Base-by-base conservation (phyloP, 2,329 filamentous ascomycete species). In the Beauveria sp. region DNA sequence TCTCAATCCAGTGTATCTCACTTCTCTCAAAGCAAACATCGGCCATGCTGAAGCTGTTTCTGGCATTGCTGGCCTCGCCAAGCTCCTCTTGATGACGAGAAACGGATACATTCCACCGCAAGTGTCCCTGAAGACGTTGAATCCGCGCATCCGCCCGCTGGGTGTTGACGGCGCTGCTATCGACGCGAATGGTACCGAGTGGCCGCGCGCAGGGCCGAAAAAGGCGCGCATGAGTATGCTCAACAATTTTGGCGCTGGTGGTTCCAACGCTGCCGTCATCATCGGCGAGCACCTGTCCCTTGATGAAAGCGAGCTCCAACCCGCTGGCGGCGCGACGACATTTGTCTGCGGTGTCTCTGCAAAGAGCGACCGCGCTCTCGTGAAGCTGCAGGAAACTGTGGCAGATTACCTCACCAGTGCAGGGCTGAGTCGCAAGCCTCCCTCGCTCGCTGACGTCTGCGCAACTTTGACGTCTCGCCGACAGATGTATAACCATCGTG, bases 1-100 rank as follows among this genome's bases (percentile, higher is more conserved):
- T 83, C 0, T 77, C 77, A 68, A 74, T 31, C 70, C 74, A 0
- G 68, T 81, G 6, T 69, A 76, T 54, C 65, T 71, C 1, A 62
- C 64, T 10, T 68, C 69, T 3, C 55, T 69, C 28, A 71, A 70
- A 54, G 66, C 61, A 6, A 67, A 67, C 31, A 66, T 71, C 31
- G 69, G 69, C 16, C 69, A 68, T 45, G 62, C 63, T 1, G 69
- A 69, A 53, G 66, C 67, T 14, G 66, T 67, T 26, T 70, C 71
- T 7, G 70, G 70, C 4, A 60, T 66, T 6, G 68, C 67, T 0
- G 67, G 66, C 1, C 31, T 72, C 6, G 58, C 64, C 20, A 72
- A 72, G 48, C 60, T 69, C 5, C 46, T 71, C 9, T 40, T 68
- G 6, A 71, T 72, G 67, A 66, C 71, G 59, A 46, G 67, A 14